Evolutionary conservation across 78 protist species (phyloP), one percentile per base, ranked within the genome.

Genomic region (Polysphondylium violaceum): DNA sequence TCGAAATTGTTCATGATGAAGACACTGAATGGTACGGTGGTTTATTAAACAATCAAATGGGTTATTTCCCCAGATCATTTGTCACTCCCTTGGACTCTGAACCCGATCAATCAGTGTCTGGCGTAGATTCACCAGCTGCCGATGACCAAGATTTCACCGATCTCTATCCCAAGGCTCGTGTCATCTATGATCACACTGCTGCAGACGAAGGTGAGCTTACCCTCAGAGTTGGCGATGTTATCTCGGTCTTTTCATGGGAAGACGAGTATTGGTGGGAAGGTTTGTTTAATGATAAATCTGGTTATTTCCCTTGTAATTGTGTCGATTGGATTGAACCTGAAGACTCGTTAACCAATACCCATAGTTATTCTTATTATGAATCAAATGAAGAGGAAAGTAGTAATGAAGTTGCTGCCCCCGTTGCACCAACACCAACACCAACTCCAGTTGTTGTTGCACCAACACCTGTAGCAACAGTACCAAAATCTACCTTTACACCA

Each of bases 251-350:
- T 33, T 23, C 73, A 1, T 83, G 90, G 90, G 90, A 83, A 29
- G 76, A 58, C 9, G 90, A 83, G 3, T 83, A 83, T 74, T 83
- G 90, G 90, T 83, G 90, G 90, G 78, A 79, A 27, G 78, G 90
- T 69, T 40, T 69, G 19, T 6, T 6, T 17, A 67, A 44, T 21
- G 63, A 43, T 47, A 83, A 67, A 29, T 40, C 90, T 53, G 90
- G 90, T 41, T 83, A 83, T 27, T 83, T 83, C 78, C 90, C 90
- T 25, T 40, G 36, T 63, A 41, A 36, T 12, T 68, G 78, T 27
- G 90, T 83, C 8, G 90, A 83, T 25, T 83, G 90, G 90, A 72
- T 83, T 41, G 90, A 83, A 23, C 90, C 90, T 7, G 90, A 83
- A 40, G 44, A 59, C 7, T 31, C 35, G 14, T 50, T 6, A 7